These are phyloP conservation scores for Sporodiniella umbellata DNA, from an alignment of 371 early-diverging fungal species.

Conservation along the genomic window DNA sequence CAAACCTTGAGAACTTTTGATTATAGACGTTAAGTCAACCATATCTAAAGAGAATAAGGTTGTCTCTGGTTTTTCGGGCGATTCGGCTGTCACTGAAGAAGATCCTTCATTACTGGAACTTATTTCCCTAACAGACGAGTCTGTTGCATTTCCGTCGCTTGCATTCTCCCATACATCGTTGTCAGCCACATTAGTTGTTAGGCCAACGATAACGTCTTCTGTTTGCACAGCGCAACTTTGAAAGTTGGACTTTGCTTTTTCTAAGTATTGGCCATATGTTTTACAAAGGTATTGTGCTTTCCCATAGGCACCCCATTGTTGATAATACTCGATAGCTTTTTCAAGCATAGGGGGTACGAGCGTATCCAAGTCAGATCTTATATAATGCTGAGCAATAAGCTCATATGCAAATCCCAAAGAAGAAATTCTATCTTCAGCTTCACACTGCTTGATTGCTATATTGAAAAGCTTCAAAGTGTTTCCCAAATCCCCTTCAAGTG, in stretches of 20 bases:
- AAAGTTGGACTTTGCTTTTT: not conserved
- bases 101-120: constrained; percentile 16
- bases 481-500: constrained; percentile 13
- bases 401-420: constrained; percentile 32
- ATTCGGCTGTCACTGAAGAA: not conserved
- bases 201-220: constrained; percentile 25
- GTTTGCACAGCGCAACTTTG: constrained; percentile 25
- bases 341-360: constrained; percentile 27
- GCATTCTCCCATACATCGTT: constrained; percentile 19
- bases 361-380: constrained; percentile 22
- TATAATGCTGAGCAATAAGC: constrained; percentile 25
- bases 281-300: constrained; percentile 26
- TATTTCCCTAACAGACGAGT: constrained; percentile 24
- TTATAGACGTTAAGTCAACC: constrained; percentile 45
- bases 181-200: constrained; percentile 9
- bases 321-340: constrained; percentile 30
- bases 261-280: constrained; percentile 14
- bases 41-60: constrained; percentile 41
- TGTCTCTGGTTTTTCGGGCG: constrained; percentile 12
- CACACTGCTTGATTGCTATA: constrained; percentile 24
- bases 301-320: constrained; percentile 39
- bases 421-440: constrained; percentile 26
- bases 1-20: constrained; percentile 44
- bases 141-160: constrained; percentile 21
- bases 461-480: constrained; percentile 19